phyloP scores from a whole-genome alignment of 768 basidiomycete species.

The Candolleomyces efflorescens region DNA sequence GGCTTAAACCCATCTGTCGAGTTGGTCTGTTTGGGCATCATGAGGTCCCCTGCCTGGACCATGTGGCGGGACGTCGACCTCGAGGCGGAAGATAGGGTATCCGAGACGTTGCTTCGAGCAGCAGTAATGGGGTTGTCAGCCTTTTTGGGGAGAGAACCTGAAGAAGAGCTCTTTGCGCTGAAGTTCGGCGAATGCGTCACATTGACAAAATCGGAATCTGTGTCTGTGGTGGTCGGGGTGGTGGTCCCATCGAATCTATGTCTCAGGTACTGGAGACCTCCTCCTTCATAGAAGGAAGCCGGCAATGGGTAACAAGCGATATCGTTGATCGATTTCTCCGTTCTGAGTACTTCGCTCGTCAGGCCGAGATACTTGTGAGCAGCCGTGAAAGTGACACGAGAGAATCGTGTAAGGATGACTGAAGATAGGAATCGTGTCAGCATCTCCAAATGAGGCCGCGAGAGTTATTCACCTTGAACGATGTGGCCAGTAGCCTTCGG shows the following conservation, averaged over 20 bases:
- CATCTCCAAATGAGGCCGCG: slow-evolving; percentile 1
- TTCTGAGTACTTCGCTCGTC: slow-evolving; percentile 91
- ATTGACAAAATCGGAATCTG: slow-evolving; percentile 57
- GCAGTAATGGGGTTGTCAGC: slow-evolving; percentile 18
- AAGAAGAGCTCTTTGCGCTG: slow-evolving; percentile 21
- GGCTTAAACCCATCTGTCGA: slow-evolving; percentile 29
- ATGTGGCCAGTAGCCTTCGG: slow-evolving; percentile 97
- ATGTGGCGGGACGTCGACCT: slow-evolving; percentile 40
- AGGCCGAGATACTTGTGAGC: slow-evolving; percentile 95
- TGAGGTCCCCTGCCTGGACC: slow-evolving; percentile 76
- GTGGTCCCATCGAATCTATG: slow-evolving; percentile 77
- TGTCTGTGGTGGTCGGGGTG: slow-evolving; percentile 21
- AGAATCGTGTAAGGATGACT: slow-evolving; percentile 95
- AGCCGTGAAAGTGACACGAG: slow-evolving; percentile 95
- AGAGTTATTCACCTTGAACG: slow-evolving; percentile 64
- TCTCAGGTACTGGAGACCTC: slow-evolving; percentile 84
- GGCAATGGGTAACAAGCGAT: slow-evolving; percentile 96
- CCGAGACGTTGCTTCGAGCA: not conserved
- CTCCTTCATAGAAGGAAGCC: slow-evolving; percentile 84
- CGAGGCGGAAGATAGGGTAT: slow-evolving; percentile 3
- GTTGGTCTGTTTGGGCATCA: slow-evolving; percentile 50
- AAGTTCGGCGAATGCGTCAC: slow-evolving; percentile 23
- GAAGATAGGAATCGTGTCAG: not conserved
- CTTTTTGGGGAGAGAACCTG: slow-evolving; percentile 23
- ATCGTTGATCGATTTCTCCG: slow-evolving; percentile 96